Evolutionary conservation across 345 rosid species (phyloP).

Genomic region (Eucalyptus marginata): DNA sequence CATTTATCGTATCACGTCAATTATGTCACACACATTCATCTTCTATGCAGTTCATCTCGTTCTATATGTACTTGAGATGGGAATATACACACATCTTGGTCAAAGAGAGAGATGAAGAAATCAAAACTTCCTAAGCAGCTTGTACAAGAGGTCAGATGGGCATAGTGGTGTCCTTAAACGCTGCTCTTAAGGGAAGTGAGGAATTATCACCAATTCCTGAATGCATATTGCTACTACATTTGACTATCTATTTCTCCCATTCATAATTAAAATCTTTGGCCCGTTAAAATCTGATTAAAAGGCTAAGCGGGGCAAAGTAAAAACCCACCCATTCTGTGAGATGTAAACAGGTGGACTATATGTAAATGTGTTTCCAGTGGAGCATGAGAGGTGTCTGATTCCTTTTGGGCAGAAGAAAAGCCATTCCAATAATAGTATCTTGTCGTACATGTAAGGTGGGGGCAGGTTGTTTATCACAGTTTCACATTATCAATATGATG

Average conservation of each 20-base stretch:
- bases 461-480: not conserved
- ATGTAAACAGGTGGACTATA: not conserved
- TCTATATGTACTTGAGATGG: not conserved
- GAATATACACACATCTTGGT: not conserved
- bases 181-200: not conserved
- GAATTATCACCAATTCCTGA: not conserved
- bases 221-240: not conserved
- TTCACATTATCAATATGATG: not conserved
- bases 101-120: not conserved
- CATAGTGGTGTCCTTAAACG: not conserved
- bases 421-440: not conserved
- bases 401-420: not conserved
- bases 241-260: not conserved
- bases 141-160: not conserved
- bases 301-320: not conserved
- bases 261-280: not conserved
- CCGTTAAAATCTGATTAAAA: not conserved
- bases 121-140: not conserved
- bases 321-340: not conserved
- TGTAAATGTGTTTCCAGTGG: not conserved
- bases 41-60: too few relatives aligned
- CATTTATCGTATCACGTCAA: fast-evolving
- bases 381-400: not conserved
- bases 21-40: too few relatives aligned
- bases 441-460: fast-evolving